Evolutionary conservation across 257 asterid genomes (phyloP).

Genomic region (Gynochthodes officinalis): DNA sequence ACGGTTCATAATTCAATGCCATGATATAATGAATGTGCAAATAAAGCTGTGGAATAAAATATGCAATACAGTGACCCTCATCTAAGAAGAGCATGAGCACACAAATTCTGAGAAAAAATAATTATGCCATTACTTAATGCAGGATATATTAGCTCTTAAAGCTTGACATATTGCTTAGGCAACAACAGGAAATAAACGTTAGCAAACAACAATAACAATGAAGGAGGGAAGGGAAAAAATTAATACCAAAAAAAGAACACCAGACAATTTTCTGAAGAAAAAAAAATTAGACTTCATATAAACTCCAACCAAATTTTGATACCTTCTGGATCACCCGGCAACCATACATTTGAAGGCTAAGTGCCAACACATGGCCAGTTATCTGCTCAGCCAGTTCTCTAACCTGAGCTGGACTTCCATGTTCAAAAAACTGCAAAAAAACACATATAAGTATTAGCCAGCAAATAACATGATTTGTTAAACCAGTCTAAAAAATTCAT

Average conservation of each 20-base stretch:
- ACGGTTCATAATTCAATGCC: too few relatives aligned
- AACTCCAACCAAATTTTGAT: constrained; percentile 7
- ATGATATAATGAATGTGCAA: not conserved
- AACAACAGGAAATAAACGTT: not conserved
- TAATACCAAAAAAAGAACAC: not conserved
- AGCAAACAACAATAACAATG: not conserved
- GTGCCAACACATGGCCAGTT: constrained; percentile 61
- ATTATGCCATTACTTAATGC: not conserved
- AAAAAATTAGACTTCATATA: not conserved
- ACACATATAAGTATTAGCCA: constrained; percentile 5
- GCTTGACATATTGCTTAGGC: not conserved
- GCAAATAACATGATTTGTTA: not conserved
- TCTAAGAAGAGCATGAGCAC: not conserved
- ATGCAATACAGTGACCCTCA: not conserved
- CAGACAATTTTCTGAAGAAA: not conserved
- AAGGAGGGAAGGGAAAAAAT: not conserved
- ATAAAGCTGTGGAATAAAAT: not conserved
- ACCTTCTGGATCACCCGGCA: constrained; percentile 94
- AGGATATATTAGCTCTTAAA: not conserved
- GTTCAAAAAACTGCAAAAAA: constrained; percentile 67
- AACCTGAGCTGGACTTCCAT: constrained; percentile 62
- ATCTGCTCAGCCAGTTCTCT: constrained; percentile 70
- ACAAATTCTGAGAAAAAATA: not conserved
- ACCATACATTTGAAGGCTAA: constrained; percentile 90
- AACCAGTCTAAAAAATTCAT: not conserved